Evolutionary conservation across 768 basidiomycete species (phyloP).

Genomic region (Psilocybe cubensis): DNA sequence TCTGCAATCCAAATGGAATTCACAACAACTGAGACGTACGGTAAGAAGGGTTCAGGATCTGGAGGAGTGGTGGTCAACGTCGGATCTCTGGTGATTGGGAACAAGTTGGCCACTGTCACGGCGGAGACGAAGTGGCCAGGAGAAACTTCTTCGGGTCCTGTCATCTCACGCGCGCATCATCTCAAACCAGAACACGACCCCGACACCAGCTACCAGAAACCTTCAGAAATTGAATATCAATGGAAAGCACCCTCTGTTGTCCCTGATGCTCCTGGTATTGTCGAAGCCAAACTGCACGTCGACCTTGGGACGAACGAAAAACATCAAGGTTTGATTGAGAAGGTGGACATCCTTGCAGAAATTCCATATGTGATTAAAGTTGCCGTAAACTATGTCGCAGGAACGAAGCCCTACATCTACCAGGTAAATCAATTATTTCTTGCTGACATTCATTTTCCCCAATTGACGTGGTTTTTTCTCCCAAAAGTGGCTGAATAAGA

Average conservation of each 20-base stretch:
- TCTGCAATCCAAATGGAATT: conserved; percentile 97
- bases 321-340: conserved; percentile 84
- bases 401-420: conserved; percentile 93
- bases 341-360: conserved; percentile 94
- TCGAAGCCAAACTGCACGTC: conserved; percentile 58
- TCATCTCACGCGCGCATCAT: conserved; percentile 72
- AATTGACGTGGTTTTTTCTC: conserved; percentile 26
- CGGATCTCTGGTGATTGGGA: conserved; percentile 81
- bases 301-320: conserved; percentile 59
- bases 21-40: conserved; percentile 79
- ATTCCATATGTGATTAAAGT: conserved; percentile 92
- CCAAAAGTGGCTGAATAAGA: conserved; percentile 50
- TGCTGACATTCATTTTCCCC: neutral
- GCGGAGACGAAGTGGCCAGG: conserved; percentile 81
- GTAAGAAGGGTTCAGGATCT: conserved; percentile 77
- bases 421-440: conserved; percentile 52
- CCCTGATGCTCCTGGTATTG: conserved; percentile 49
- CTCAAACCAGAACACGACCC: conserved; percentile 62
- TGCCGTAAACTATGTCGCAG: conserved; percentile 90
- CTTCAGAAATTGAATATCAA: conserved; percentile 67
- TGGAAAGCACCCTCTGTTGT: conserved; percentile 79
- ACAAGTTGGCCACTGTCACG: conserved; percentile 76
- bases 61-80: conserved; percentile 87
- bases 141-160: conserved; percentile 50
- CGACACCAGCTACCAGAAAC: conserved; percentile 83